Evolutionary conservation across 805 yeast genomes (phyloP), one percentile per base, ranked within the genome.

Genomic region (Groenewaldozyma tartarivorans): DNA sequence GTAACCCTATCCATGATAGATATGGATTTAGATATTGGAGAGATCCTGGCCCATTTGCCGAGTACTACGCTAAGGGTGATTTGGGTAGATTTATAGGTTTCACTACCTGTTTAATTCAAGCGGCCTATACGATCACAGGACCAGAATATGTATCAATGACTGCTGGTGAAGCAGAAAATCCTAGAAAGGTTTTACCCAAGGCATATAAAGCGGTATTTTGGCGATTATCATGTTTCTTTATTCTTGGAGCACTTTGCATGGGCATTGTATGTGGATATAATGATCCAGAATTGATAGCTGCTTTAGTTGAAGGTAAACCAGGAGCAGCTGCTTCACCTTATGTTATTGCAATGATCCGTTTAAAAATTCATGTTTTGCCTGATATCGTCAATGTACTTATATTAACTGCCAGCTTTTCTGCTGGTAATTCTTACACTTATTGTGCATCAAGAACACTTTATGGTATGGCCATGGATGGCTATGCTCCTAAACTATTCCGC

Each of bases 141-240:
- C 94, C 95, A 1, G 95, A 86, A 59, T 81, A 82, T 51, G 74
- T 86, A 27, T 72, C 90, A 1, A 79, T 82, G 82, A 76, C 84
- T 26, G 94, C 94, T 2, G 86, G 94, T 36, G 95, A 86, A 57
- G 76, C 84, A 2, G 64, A 71, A 26, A 67, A 77, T 49, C 94
- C 94, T 6, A 70, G 90, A 39, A 72, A 72, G 41, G 76, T 76
- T 4, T 63, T 86, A 55, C 87, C 92, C n/a, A 69, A 69, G 24
- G 95, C 94, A 0, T 83, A 79, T 65, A 79, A 75, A 48, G 81
- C 80, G 42, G 85, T 85, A 15, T 77, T 83, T 45, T 69, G 69
- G 53, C 69, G 95, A 48, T 66, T 86, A 45, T 67, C 79, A 1
- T 58, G 81, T 24, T 71, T 86, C 48, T 85, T 79, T 55, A 61